Percentiles rank a stretch among this genome's conserved stretches.
These are phyloP conservation scores for Phialophora chinensis DNA, from an alignment of 2,329 filamentous ascomycete genomes.

Conservation along the genomic window DNA sequence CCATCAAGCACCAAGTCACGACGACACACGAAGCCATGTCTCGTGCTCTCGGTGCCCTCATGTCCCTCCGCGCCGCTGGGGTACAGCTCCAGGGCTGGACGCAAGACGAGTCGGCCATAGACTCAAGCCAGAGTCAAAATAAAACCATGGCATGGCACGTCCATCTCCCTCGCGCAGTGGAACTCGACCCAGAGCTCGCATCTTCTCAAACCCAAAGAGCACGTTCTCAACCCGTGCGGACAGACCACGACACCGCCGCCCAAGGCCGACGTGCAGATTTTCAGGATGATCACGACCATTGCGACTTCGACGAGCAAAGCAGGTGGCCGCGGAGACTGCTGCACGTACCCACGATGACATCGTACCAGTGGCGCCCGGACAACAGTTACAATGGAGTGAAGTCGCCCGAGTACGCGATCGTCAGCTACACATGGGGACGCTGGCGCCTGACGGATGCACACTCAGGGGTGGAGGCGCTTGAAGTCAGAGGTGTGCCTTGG, in stretches of 20 bases:
- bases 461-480: neutral
- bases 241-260: neutral
- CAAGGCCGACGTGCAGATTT: neutral
- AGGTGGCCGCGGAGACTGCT: constrained; percentile 5
- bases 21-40: neutral
- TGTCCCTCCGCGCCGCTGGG: neutral
- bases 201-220: neutral
- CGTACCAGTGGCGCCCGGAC: neutral
- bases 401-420: neutral
- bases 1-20: neutral
- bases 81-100: neutral
- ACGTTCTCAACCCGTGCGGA: neutral
- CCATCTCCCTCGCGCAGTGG: neutral
- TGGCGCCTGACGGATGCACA: neutral
- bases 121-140: neutral
- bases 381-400: neutral
- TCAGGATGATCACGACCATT: neutral
- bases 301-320: neutral
- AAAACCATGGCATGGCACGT: neutral
- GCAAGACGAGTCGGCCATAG: neutral
- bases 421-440: constrained; percentile 5
- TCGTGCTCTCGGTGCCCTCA: neutral
- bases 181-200: neutral
- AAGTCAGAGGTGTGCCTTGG: neutral
- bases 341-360: constrained; percentile 5